Evolutionary conservation across 371 early-diverging fungal species (phyloP).

Genomic region (Mucor piriformis): DNA sequence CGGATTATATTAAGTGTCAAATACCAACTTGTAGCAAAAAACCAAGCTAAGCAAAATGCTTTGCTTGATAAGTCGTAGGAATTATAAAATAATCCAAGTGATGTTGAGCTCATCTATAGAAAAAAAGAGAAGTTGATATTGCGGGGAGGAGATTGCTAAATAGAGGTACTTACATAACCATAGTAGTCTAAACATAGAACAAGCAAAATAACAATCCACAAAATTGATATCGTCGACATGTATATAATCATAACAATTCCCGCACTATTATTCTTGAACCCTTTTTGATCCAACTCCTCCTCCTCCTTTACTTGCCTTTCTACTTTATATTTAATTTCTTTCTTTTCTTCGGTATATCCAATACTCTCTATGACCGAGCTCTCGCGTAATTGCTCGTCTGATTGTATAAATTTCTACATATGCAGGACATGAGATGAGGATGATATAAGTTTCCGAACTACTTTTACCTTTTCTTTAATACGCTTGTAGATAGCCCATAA

Average conservation of each 20-base stretch:
- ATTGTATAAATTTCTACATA: background rate
- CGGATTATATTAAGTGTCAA: conserved; percentile 44
- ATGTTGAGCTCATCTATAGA: conserved; percentile 7
- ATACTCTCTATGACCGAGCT: background rate
- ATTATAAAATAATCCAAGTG: conserved; percentile 29
- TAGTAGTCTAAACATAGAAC: conserved; percentile 69
- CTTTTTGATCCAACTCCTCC: conserved; percentile 28
- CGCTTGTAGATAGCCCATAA: conserved; percentile 46
- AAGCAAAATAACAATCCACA: conserved; percentile 59
- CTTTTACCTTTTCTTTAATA: conserved; percentile 18
- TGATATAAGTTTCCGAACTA: background rate
- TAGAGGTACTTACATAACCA: conserved; percentile 29
- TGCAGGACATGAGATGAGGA: background rate
- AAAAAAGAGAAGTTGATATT: background rate
- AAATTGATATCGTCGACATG: conserved; percentile 46
- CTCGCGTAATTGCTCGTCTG: background rate
- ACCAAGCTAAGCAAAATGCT: conserved; percentile 71
- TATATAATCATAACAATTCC: conserved; percentile 51
- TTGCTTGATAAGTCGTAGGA: conserved; percentile 58
- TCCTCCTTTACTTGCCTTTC: background rate
- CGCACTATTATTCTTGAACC: conserved; percentile 47
- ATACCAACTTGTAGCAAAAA: conserved; percentile 64
- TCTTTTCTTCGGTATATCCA: background rate
- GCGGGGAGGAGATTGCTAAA: background rate
- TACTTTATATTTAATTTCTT: background rate